Percentiles rank a stretch among this genome's conserved stretches.
Evolutionary conservation across 2,329 filamentous ascomycete genomes (phyloP).

Genomic region (Cladosporium sp.): DNA sequence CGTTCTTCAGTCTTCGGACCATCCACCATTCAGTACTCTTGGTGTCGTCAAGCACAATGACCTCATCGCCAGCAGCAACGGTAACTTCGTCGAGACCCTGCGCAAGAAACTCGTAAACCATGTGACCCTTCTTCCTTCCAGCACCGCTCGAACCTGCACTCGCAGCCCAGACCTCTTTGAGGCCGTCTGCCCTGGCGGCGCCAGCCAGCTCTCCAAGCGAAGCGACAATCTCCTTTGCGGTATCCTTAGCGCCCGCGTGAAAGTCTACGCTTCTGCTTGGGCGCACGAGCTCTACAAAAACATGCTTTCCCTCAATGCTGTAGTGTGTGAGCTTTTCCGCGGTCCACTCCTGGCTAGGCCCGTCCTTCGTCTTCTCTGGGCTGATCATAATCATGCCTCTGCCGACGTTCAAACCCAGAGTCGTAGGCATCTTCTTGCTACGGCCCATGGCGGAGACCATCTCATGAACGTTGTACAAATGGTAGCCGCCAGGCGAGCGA

Average conservation of each 20-base stretch:
- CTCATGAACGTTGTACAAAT: conserved; percentile 95
- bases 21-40: conserved; percentile 99
- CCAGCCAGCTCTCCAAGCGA: conserved; percentile 87
- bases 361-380: conserved; percentile 78
- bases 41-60: conserved; percentile 80
- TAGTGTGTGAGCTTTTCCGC: conserved; percentile 96
- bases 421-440: conserved; percentile 98
- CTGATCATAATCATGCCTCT: conserved; percentile 88
- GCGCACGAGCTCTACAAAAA: conserved; percentile 87
- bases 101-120: conserved; percentile 94
- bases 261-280: conserved; percentile 96
- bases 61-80: conserved; percentile 84
- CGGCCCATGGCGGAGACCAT: conserved; percentile 97
- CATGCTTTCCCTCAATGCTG: conserved; percentile 95
- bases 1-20: conserved; percentile 83
- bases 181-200: conserved; percentile 73
- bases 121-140: conserved; percentile 69
- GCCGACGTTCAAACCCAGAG: conserved; percentile 83
- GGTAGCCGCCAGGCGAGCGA: conserved; percentile 72
- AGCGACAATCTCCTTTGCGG: conserved; percentile 85
- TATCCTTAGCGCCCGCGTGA: conserved; percentile 95
- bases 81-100: conserved; percentile 96
- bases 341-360: conserved; percentile 85
- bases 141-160: conserved; percentile 56
- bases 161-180: conserved; percentile 82